Conservation (phyloP, 2,329 filamentous ascomycete genomes). For the Alternaria angustiovoidea region DNA sequence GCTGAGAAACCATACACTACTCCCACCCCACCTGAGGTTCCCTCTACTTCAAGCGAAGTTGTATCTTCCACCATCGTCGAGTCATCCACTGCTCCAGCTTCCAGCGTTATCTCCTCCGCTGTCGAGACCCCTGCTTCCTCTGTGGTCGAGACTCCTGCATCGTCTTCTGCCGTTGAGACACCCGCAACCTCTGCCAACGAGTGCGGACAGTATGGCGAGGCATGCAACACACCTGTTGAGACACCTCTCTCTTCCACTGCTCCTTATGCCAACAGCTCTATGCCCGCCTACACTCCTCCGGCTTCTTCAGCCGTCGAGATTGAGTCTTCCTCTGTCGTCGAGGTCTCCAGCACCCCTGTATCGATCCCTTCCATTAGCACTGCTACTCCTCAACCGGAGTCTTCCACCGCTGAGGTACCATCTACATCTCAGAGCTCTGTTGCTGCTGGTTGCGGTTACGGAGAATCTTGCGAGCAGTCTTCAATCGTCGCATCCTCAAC, state of each 20-base stretch:
- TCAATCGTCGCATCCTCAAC: slow-evolving; percentile 17
- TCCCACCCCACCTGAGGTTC: slow-evolving; percentile 24
- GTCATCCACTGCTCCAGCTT: slow-evolving; percentile 11
- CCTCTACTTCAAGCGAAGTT: slow-evolving; percentile 18
- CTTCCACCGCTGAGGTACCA: slow-evolving; percentile 12
- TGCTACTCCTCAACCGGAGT: slow-evolving; percentile 12
- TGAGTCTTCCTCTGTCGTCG: slow-evolving; percentile 9
- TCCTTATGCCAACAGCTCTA: slow-evolving; percentile 30
- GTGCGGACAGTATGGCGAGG: slow-evolving; percentile 11
- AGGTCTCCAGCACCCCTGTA: background rate
- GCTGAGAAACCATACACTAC: slow-evolving; percentile 34
- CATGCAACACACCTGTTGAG: slow-evolving; percentile 6
- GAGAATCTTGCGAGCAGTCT: slow-evolving; percentile 26
- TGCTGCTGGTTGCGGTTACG: slow-evolving; percentile 22
- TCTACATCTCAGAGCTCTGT: slow-evolving; percentile 13
- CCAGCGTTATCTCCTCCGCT: slow-evolving; percentile 3
- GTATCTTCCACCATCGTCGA: slow-evolving; percentile 11
- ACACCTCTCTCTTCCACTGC: slow-evolving; percentile 13
- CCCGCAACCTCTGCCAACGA: slow-evolving; percentile 7
- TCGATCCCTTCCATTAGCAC: slow-evolving; percentile 12
- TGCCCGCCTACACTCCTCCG: slow-evolving; percentile 20
- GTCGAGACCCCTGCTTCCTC: slow-evolving; percentile 3
- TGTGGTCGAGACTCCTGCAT: slow-evolving; percentile 2
- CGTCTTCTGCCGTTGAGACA: slow-evolving; percentile 17
- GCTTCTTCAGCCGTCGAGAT: slow-evolving; percentile 3